Evolutionary conservation across 1,139 yeast genomes (phyloP), one percentile per base, ranked within the genome.

Genomic region (Candida neerlandica): DNA sequence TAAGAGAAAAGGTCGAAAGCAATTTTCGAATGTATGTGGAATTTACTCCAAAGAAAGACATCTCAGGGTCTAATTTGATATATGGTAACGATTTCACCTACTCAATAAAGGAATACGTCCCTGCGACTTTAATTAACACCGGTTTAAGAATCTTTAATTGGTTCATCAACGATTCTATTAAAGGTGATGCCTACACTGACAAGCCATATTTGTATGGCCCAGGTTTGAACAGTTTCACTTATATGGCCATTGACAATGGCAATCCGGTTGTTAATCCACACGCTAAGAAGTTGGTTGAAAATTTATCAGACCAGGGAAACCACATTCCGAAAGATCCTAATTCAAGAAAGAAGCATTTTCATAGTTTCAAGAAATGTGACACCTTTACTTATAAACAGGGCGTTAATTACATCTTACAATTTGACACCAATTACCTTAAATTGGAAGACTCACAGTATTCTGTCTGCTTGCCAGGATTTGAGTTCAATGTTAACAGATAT

Each of bases 1-100:
- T 21, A 45, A 42, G 45, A 26, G 53, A 47, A 12, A 48, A 48
- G 5, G 37, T 27, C 12, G 41, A 39, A 14, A 71, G 75, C 21
- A 75, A 73, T 50, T 59, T 76, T 30, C 59, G 75, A 23, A 59
- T 76, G 32, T 63, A 67, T 32, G 64, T 77, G 18, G 68, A 66
- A 38, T 75, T 75, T 52, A 66, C 61, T 12, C 82, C 82, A 5
- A 69, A 67, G n/a, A 51, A 54, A 15, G 69, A 73, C 32, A 72
- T 83, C 16, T 59, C 61, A 32, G 89, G 88, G 1, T 71, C 78
- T 43, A 76, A 77, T 14, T 66, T 86, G 46, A 56, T 82, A 12
- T 86, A 83, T 68, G 92, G 92, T 1, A 86, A 86, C 59, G 92
- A 86, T 60, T 84, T 85, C 62, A 81, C 76, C 19, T 66, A 73